Evolutionary conservation across 768 basidiomycete species (phyloP).

Genomic region (Tulasnella sp.): DNA sequence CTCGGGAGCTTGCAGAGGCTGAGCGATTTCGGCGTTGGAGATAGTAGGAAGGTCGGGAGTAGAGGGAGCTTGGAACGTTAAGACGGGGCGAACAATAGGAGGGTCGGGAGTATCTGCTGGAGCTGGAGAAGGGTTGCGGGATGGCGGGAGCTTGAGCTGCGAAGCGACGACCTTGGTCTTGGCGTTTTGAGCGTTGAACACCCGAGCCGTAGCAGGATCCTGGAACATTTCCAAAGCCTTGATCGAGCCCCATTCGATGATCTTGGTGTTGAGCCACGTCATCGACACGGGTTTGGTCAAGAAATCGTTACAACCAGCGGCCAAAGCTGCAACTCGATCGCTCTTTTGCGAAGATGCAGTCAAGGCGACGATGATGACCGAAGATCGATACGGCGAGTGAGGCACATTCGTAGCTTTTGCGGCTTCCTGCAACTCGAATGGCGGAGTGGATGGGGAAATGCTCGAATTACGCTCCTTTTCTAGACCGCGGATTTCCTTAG

Average conservation of each 20-base stretch:
- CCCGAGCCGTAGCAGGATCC: constrained; percentile 47
- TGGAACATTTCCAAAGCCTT: constrained; percentile 92
- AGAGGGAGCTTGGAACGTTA: constrained; percentile 22
- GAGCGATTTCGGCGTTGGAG: not conserved
- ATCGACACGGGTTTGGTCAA: constrained; percentile 95
- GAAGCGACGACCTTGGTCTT: constrained; percentile 26
- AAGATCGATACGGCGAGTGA: constrained; percentile 58
- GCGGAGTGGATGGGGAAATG: constrained; percentile 66
- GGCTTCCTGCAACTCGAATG: constrained; percentile 48
- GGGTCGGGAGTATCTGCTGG: constrained; percentile 1
- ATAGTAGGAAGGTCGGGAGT: constrained; percentile 19
- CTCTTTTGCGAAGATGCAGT: constrained; percentile 94
- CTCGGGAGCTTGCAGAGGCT: not conserved
- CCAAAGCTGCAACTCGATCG: constrained; percentile 95
- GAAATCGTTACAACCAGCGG: constrained; percentile 98
- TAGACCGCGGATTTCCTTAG: constrained; percentile 86
- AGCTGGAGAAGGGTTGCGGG: constrained; percentile 20
- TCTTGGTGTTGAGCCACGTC: constrained; percentile 95
- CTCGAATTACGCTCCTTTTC: constrained; percentile 67
- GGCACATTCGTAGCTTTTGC: constrained; percentile 51
- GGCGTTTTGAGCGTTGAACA: constrained; percentile 21
- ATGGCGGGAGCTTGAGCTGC: constrained; percentile 29
- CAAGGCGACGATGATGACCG: constrained; percentile 98
- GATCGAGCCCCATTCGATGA: constrained; percentile 99
- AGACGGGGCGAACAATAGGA: not conserved